These are phyloP conservation scores for Sclerospora graminicola DNA, from an alignment of 352 stramenopile genomes.

Conservation along the genomic window DNA sequence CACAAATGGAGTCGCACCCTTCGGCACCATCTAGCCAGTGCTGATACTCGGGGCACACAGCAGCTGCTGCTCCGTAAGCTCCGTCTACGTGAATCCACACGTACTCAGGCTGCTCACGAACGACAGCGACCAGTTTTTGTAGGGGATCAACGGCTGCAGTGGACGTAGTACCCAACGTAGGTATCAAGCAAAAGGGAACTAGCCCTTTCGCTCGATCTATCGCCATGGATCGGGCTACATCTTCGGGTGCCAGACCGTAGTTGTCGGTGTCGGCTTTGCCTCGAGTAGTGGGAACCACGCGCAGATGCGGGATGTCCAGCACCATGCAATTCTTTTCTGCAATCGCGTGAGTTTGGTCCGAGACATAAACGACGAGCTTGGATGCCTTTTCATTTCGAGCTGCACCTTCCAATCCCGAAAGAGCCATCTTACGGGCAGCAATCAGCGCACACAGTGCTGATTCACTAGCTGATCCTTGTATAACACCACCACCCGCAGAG, in stretches of 20 bases:
- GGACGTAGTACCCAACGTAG: slow-evolving; percentile 54
- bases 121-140: slow-evolving; percentile 26
- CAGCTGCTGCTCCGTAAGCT: slow-evolving; percentile 46
- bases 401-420: slow-evolving; percentile 27
- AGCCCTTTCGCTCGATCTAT: slow-evolving; percentile 39
- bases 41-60: slow-evolving; percentile 42
- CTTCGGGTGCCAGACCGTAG: slow-evolving; percentile 39
- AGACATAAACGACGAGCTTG: slow-evolving; percentile 52
- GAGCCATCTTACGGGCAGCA: slow-evolving; percentile 24
- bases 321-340: slow-evolving; percentile 62
- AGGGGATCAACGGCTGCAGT: slow-evolving; percentile 50
- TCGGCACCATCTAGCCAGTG: slow-evolving; percentile 42
- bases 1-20: slow-evolving; percentile 50
- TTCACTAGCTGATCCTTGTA: slow-evolving; percentile 56
- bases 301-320: slow-evolving; percentile 45
- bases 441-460: slow-evolving; percentile 40
- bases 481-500: slow-evolving; percentile 46
- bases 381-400: slow-evolving; percentile 20
- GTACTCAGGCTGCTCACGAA: slow-evolving; percentile 23
- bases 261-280: slow-evolving; percentile 35
- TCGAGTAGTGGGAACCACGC: slow-evolving; percentile 36
- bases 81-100: slow-evolving; percentile 60
- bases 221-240: slow-evolving; percentile 35
- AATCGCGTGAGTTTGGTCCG: slow-evolving; percentile 62
- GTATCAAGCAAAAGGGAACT: slow-evolving; percentile 48